Conservation (phyloP, 805 yeast species). For the Yarrowia phangngaensis region DNA sequence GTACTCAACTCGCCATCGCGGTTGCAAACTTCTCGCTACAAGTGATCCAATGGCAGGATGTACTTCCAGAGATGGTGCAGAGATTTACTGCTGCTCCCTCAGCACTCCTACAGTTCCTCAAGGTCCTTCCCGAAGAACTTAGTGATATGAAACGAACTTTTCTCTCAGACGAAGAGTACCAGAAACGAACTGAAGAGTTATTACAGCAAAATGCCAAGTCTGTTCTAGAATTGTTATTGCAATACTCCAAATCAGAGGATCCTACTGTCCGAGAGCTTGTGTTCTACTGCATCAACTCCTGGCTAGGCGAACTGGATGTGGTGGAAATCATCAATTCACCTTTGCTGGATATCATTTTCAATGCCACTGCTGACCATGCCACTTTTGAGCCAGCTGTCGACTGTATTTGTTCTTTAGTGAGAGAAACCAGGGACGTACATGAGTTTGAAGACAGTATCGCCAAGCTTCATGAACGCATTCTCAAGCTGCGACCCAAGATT, state of each 20-base stretch:
- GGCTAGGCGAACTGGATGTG: slow-evolving; percentile 86
- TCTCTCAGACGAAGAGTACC: slow-evolving; percentile 76
- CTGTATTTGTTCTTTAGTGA: slow-evolving; percentile 73
- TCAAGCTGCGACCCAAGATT: slow-evolving; percentile 52
- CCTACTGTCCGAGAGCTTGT: slow-evolving; percentile 46
- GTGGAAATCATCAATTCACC: slow-evolving; percentile 62
- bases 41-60: slow-evolving; percentile 64
- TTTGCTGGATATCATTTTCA: slow-evolving; percentile 64
- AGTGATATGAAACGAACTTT: slow-evolving; percentile 72
- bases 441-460: slow-evolving; percentile 51
- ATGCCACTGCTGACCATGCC: slow-evolving; percentile 53
- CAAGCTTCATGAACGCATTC: slow-evolving; percentile 64
- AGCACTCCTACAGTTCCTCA: slow-evolving; percentile 70
- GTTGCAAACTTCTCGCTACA: slow-evolving; percentile 80
- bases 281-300: slow-evolving; percentile 75
- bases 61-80: slow-evolving; percentile 62
- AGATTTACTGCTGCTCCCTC: slow-evolving; percentile 45
- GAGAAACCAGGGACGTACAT: slow-evolving; percentile 71
- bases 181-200: slow-evolving; percentile 57
- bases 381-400: slow-evolving; percentile 83
- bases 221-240: slow-evolving; percentile 60
- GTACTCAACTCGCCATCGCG: slow-evolving; percentile 78
- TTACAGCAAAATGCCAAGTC: slow-evolving; percentile 63
- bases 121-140: slow-evolving; percentile 88
- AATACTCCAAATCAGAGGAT: slow-evolving; percentile 42